phyloP scores from a whole-genome alignment of 75 land plant genomes.

The Azolla pinnata region DNA sequence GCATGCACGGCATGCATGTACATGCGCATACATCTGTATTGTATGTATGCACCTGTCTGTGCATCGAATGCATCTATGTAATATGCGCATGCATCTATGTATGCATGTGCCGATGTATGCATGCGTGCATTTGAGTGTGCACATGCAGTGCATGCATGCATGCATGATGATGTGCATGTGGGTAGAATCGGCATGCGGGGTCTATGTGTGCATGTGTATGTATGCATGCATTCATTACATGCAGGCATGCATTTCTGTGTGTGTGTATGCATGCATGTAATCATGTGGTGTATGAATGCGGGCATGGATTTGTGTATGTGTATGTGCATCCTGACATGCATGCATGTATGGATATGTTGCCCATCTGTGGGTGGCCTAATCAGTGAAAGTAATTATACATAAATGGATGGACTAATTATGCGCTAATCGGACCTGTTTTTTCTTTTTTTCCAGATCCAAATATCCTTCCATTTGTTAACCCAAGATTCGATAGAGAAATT shows the following conservation, averaged over 20 bases:
- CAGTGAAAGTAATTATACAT: background rate
- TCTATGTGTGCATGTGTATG: no score
- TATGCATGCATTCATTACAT: no score
- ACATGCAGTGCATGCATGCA: background rate
- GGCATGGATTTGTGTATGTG: background rate
- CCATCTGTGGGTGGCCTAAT: background rate
- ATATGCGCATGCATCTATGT: background rate
- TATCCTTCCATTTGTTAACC: no score
- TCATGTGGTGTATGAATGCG: background rate
- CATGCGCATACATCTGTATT: no score
- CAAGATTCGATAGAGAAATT: background rate
- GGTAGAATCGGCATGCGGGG: no score
- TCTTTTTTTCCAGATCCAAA: background rate
- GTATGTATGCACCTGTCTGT: no score
- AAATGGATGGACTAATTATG: background rate
- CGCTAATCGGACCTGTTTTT: background rate
- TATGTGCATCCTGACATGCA: background rate
- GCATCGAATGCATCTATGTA: no score
- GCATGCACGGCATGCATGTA: no score
- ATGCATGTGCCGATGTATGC: background rate
- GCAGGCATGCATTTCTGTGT: background rate
- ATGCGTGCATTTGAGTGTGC: background rate
- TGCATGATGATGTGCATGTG: no score
- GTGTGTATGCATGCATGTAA: no score
- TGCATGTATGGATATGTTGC: background rate